Evolutionary conservation across 2,329 filamentous ascomycete genomes (phyloP).

Genomic region (Colletotrichum higginsianum): DNA sequence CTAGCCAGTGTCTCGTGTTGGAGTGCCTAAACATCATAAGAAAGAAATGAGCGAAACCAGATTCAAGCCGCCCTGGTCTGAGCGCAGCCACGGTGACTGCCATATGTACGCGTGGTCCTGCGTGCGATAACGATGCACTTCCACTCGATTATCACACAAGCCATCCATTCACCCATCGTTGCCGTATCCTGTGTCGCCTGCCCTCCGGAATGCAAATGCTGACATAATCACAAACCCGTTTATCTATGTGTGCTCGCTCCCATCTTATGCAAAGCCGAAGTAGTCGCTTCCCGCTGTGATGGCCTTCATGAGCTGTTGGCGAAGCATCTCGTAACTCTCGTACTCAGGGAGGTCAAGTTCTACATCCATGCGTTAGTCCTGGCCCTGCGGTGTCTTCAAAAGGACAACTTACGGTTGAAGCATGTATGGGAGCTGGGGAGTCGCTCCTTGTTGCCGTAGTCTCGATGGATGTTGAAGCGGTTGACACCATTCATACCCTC

Average conservation of each 20-base stretch:
- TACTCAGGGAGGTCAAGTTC: slow-evolving; percentile 99
- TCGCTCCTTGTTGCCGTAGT: slow-evolving; percentile 96
- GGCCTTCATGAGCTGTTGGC: slow-evolving; percentile 90
- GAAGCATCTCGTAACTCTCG: slow-evolving; percentile 92
- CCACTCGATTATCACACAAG: slow-evolving; percentile 26
- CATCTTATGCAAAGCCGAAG: slow-evolving; percentile 90
- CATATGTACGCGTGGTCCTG: slow-evolving; percentile 36
- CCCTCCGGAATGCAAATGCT: slow-evolving; percentile 41
- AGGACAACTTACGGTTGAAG: slow-evolving; percentile 90
- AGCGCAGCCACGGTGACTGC: slow-evolving; percentile 1
- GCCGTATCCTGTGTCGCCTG: slow-evolving; percentile 34
- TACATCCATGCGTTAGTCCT: slow-evolving; percentile 55
- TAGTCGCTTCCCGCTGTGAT: slow-evolving; percentile 98
- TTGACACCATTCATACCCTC: slow-evolving; percentile 99
- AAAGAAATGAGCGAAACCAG: slow-evolving; percentile 4
- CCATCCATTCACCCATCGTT: slow-evolving; percentile 14
- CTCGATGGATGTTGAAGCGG: slow-evolving; percentile 98
- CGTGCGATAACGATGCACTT: slow-evolving; percentile 22
- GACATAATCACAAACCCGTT: slow-evolving; percentile 26
- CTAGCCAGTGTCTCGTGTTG: background rate
- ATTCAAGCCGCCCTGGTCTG: background rate
- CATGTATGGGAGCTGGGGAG: slow-evolving; percentile 97
- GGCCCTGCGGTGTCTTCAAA: background rate
- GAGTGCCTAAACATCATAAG: slow-evolving; percentile 12
- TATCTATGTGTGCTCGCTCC: slow-evolving; percentile 37